Percentiles rank a stretch among this genome's conserved stretches.
These are phyloP conservation scores for Aspergillus bombycis DNA, from an alignment of 2,329 filamentous ascomycete species.

Conservation along the genomic window DNA sequence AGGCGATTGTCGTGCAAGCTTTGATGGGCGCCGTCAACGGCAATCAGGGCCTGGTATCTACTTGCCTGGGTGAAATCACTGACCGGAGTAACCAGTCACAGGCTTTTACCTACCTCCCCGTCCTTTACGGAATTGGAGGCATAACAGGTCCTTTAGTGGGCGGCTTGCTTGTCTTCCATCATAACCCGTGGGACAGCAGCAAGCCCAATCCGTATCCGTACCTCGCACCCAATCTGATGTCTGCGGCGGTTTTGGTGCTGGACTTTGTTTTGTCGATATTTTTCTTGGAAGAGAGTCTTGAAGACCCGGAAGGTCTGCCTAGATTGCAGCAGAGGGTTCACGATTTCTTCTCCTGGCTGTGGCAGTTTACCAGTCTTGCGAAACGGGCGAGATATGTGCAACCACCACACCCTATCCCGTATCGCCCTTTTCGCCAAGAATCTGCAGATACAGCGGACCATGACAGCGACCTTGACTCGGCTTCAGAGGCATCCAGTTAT, in stretches of 20 bases:
- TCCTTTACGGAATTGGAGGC: slow-evolving; percentile 92
- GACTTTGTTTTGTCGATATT: slow-evolving; percentile 75
- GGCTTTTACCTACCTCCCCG: slow-evolving; percentile 91
- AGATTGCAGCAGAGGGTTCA: slow-evolving; percentile 61
- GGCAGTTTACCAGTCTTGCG: slow-evolving; percentile 66
- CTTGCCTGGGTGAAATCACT: slow-evolving; percentile 91
- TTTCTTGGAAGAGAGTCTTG: slow-evolving; percentile 84
- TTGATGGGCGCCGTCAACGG: slow-evolving; percentile 94
- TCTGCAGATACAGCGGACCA: slow-evolving; percentile 36
- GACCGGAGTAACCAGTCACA: slow-evolving; percentile 91
- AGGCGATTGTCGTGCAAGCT: slow-evolving; percentile 82
- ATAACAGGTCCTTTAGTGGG: slow-evolving; percentile 94
- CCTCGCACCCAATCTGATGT: slow-evolving; percentile 78
- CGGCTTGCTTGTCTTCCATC: slow-evolving; percentile 72
- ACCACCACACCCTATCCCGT: slow-evolving; percentile 29
- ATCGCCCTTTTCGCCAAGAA: slow-evolving; percentile 32
- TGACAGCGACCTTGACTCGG: slow-evolving; percentile 49
- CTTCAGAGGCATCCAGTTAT: slow-evolving; percentile 43
- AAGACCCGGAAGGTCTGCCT: slow-evolving; percentile 65
- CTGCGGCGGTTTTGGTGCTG: slow-evolving; percentile 69
- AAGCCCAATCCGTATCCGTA: slow-evolving; percentile 72
- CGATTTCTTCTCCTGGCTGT: slow-evolving; percentile 67
- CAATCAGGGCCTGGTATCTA: slow-evolving; percentile 91
- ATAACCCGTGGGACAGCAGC: slow-evolving; percentile 58
- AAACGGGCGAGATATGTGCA: slow-evolving; percentile 63